Evolutionary conservation across 1,284 basidiomycete species (phyloP).

Genomic region (Ceratobasidium sp.): DNA sequence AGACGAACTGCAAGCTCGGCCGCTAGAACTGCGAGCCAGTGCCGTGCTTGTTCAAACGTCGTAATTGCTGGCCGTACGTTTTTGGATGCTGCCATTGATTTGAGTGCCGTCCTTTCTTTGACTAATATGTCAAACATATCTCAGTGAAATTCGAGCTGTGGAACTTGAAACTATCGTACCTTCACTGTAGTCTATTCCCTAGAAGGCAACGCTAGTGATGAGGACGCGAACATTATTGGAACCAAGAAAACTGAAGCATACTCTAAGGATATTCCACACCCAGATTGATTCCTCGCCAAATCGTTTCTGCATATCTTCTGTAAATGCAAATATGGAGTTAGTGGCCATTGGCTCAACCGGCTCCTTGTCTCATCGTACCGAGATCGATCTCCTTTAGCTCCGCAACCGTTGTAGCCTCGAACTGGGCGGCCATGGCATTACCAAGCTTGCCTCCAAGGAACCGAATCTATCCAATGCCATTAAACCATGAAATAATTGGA

Average conservation of each 20-base stretch:
- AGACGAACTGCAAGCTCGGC: conserved; percentile 88
- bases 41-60: conserved; percentile 74
- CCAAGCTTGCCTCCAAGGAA: conserved; percentile 96
- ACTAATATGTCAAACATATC: conserved; percentile 57
- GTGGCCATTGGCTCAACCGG: too few species aligned
- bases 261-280: conserved; percentile 82
- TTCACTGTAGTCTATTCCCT: conserved; percentile 93
- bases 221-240: neutral
- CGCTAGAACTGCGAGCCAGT: conserved; percentile 91
- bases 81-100: conserved; percentile 94
- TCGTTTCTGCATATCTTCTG: conserved; percentile 82
- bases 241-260: conserved; percentile 48
- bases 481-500: neutral
- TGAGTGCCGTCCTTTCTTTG: conserved; percentile 82
- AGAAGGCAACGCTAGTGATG: neutral
- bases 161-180: conserved; percentile 56
- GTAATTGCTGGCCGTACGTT: conserved; percentile 83
- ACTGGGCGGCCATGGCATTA: conserved; percentile 84
- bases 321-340: neutral
- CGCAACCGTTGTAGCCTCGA: conserved; percentile 85
- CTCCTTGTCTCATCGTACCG: too few species aligned
- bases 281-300: conserved; percentile 87
- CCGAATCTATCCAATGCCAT: conserved; percentile 71
- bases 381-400: conserved; percentile 74
- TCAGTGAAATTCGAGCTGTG: neutral